Conservation (phyloP, 257 asterid species). For the Primulina huaijiensis region DNA sequence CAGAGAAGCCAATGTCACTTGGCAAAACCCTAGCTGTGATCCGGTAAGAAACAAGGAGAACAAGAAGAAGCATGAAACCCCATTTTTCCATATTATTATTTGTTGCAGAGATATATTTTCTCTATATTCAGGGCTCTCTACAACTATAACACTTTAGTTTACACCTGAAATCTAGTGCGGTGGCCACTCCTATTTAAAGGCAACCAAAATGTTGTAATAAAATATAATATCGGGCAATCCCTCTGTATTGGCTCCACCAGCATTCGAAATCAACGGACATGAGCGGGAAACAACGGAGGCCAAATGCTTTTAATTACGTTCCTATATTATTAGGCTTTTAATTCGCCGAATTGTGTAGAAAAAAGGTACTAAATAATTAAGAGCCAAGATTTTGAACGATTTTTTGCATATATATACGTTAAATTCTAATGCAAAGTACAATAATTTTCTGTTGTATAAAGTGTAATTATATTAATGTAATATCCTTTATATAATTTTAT, state of each 20-base stretch:
- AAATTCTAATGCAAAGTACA: too few species aligned
- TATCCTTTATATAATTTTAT: too few species aligned
- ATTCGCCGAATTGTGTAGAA: background rate
- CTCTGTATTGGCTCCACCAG: too few species aligned
- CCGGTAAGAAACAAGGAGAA: conserved; percentile 25
- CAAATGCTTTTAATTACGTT: background rate
- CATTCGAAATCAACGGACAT: background rate
- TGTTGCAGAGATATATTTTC: background rate
- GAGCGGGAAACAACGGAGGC: background rate
- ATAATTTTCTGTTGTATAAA: too few species aligned
- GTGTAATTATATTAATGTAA: too few species aligned
- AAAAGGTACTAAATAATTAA: too few species aligned
- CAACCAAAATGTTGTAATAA: too few species aligned
- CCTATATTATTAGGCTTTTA: background rate
- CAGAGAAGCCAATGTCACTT: conserved; percentile 24
- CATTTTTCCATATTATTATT: conserved; percentile 12
- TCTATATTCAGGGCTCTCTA: background rate
- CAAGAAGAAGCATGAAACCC: conserved; percentile 13
- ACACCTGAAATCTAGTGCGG: background rate
- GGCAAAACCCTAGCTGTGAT: conserved; percentile 39
- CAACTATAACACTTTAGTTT: background rate
- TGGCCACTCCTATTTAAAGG: background rate
- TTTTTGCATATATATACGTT: too few species aligned
- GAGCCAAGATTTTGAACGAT: too few species aligned
- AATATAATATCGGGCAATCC: too few species aligned